Conservation (phyloP, 1,284 basidiomycete species). For the Cystobasidiaceae sp. region DNA sequence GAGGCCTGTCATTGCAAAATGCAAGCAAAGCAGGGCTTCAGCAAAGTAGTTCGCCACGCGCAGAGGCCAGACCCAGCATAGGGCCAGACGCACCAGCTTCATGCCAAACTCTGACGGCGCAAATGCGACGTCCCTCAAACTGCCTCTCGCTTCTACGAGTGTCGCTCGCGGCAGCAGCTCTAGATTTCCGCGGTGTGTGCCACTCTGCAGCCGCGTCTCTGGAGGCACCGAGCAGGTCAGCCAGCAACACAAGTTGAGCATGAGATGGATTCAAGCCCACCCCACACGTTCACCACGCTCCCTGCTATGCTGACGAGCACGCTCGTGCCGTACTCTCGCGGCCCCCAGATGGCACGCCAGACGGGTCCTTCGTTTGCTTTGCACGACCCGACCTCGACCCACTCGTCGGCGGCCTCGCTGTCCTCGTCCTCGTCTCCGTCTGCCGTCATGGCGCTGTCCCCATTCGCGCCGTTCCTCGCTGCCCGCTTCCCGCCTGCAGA, state of each 20-base stretch:
- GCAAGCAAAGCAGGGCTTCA: not conserved
- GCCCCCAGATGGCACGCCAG: conserved; percentile 29
- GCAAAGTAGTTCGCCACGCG: not conserved
- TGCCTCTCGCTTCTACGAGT: conserved; percentile 74
- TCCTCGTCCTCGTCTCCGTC: conserved; percentile 12
- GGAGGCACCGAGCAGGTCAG: not conserved
- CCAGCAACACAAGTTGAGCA: not conserved
- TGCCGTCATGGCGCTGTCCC: not conserved
- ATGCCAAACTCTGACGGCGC: conserved; percentile 77
- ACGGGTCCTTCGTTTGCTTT: conserved; percentile 30
- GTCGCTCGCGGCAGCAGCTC: conserved; percentile 64
- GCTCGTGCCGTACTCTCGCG: conserved; percentile 44
- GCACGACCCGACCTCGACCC: conserved; percentile 21
- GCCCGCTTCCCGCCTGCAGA: not conserved
- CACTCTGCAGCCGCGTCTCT: conserved; percentile 19
- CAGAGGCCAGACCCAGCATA: not conserved
- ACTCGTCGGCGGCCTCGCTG: conserved; percentile 5
- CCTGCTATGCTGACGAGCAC: conserved; percentile 40
- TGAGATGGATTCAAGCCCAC: conserved; percentile 50
- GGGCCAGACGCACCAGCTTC: conserved; percentile 60
- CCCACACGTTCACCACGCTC: conserved; percentile 40
- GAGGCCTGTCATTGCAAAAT: conserved; percentile 57
- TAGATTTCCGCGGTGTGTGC: not conserved
- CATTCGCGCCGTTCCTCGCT: conserved; percentile 16
- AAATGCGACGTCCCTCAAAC: conserved; percentile 76